These are phyloP conservation scores for Ciborinia camelliae DNA, from an alignment of 2,329 filamentous ascomycete genomes.

Conservation along the genomic window DNA sequence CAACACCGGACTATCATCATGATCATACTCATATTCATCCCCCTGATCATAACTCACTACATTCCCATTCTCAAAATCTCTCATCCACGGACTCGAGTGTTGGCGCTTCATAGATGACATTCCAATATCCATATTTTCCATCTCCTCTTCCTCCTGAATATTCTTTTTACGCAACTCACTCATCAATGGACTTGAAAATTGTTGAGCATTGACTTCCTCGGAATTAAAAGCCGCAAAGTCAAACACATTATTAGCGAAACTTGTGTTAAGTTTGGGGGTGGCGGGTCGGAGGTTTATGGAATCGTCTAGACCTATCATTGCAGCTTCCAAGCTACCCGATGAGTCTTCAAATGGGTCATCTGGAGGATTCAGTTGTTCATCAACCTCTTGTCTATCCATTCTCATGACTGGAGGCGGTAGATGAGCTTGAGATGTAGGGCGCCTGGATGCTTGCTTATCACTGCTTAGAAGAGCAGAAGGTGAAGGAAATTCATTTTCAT, in stretches of 20 bases:
- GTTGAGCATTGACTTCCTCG: background rate
- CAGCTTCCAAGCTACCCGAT: conserved; percentile 28
- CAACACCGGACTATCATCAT: conserved; percentile 17
- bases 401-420: conserved; percentile 9
- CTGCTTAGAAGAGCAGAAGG: conserved; percentile 35
- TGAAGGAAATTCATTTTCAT: conserved; percentile 40
- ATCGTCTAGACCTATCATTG: conserved; percentile 31
- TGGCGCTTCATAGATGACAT: conserved; percentile 1
- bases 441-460: background rate
- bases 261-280: conserved; percentile 24
- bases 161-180: conserved; percentile 22
- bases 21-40: background rate
- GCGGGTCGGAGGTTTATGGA: conserved; percentile 20
- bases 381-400: background rate
- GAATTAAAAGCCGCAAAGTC: conserved; percentile 29
- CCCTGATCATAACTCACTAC: background rate
- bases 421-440: background rate
- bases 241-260: conserved; percentile 31
- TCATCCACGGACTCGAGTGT: conserved; percentile 11
- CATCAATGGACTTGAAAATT: conserved; percentile 17
- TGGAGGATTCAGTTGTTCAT: background rate
- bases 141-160: conserved; percentile 6
- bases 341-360: conserved; percentile 11
- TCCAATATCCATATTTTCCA: background rate
- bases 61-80: background rate